Conservation (phyloP, 2,329 filamentous ascomycete genomes). For the Paraphoma sp. region DNA sequence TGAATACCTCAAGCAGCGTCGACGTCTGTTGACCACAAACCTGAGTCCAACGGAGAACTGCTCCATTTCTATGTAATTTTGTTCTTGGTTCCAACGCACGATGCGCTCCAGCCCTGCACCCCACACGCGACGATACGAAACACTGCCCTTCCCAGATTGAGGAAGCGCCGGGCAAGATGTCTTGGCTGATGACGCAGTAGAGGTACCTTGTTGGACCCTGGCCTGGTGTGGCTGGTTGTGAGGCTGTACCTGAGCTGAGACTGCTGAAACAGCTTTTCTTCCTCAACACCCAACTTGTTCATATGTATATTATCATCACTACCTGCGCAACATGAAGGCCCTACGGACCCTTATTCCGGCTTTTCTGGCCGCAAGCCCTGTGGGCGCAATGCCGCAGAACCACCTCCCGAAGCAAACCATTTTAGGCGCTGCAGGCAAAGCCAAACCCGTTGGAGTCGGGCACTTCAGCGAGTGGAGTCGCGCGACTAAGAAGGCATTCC, state of each 20-base stretch:
- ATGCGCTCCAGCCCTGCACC: background rate
- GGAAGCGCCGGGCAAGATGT: background rate
- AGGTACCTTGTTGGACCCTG: constrained; percentile 1
- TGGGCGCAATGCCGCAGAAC: constrained; percentile 22
- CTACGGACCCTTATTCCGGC: constrained; percentile 16
- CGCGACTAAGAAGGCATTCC: constrained; percentile 54
- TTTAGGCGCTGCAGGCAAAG: constrained; percentile 14
- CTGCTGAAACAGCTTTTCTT: background rate
- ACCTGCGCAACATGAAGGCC: constrained; percentile 22
- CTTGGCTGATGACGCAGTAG: constrained; percentile 3
- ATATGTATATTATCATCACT: background rate
- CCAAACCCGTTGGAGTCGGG: constrained; percentile 47
- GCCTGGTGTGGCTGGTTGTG: background rate
- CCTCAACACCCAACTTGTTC: background rate
- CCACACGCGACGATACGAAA: background rate
- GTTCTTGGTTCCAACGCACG: no score
- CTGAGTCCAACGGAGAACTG: no score
- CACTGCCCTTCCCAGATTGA: background rate
- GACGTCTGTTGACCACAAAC: no score
- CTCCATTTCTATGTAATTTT: no score
- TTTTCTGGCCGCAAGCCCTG: constrained; percentile 17
- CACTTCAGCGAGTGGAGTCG: constrained; percentile 59
- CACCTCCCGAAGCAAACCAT: constrained; percentile 23
- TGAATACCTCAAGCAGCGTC: no score
- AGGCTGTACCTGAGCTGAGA: background rate